phyloP scores from a whole-genome alignment of 176 grass and related monocot species.

The Rhynchospora tenuis region DNA sequence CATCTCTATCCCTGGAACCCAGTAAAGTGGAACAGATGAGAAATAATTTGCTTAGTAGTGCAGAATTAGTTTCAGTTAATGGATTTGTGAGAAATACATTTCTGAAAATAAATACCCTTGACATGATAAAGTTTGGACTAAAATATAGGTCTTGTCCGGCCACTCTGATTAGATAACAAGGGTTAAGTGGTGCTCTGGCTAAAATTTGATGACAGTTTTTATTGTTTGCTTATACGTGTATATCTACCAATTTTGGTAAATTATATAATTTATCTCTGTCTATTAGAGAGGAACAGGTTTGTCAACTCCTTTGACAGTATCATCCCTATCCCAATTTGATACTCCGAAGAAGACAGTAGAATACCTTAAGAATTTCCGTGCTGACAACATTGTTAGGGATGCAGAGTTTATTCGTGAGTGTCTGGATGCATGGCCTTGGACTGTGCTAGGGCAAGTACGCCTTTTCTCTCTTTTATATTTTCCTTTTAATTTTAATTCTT shows the following conservation, averaged over 20 bases:
- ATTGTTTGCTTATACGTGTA: neutral
- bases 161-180: no score
- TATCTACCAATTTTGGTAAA: slow-evolving; percentile 1
- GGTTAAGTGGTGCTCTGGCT: neutral
- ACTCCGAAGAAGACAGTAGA: slow-evolving; percentile 46
- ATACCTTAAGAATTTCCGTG: slow-evolving; percentile 90
- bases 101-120: no score
- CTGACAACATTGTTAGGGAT: slow-evolving; percentile 89
- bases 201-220: neutral
- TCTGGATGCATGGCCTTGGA: slow-evolving; percentile 77
- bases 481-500: neutral
- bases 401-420: slow-evolving; percentile 70
- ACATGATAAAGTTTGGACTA: no score
- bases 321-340: slow-evolving; percentile 81
- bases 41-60: no score
- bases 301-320: slow-evolving; percentile 75
- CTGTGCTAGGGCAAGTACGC: slow-evolving; percentile 81
- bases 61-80: no score
- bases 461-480: slow-evolving; percentile 8
- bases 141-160: no score
- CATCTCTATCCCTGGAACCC: no score
- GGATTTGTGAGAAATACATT: no score
- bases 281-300: slow-evolving; percentile 76
- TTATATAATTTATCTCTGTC: neutral
- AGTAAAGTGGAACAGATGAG: no score